phyloP scores from a whole-genome alignment of 2,329 filamentous ascomycete genomes.

The Epichloe hybrida region DNA sequence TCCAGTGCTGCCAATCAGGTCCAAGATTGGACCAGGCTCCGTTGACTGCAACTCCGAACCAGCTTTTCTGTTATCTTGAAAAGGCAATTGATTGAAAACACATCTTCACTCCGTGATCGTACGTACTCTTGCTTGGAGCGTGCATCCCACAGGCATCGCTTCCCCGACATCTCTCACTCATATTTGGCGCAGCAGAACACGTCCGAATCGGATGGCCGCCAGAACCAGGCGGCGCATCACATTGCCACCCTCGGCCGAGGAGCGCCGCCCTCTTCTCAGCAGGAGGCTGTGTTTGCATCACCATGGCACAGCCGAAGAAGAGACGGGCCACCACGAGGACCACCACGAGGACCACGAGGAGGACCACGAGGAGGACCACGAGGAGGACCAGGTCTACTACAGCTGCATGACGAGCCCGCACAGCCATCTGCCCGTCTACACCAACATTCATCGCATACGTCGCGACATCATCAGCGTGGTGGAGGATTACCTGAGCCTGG shows the following conservation, averaged over 20 bases:
- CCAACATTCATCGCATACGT: slow-evolving; percentile 60
- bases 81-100: too few relatives aligned
- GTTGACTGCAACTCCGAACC: too few relatives aligned
- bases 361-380: too few relatives aligned
- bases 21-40: too few relatives aligned
- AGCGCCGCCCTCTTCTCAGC: slow-evolving; percentile 23
- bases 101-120: too few relatives aligned
- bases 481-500: slow-evolving; percentile 50
- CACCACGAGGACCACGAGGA: too few relatives aligned
- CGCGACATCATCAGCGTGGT: slow-evolving; percentile 50
- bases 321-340: slow-evolving; percentile 8
- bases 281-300: slow-evolving; percentile 17
- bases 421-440: slow-evolving; percentile 56
- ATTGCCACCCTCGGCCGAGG: slow-evolving; percentile 15
- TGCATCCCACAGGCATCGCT: too few relatives aligned
- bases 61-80: too few relatives aligned
- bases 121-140: too few relatives aligned
- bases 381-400: slow-evolving; percentile 30
- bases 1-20: too few relatives aligned
- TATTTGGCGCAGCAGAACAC: too few relatives aligned
- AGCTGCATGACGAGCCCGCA: slow-evolving; percentile 45
- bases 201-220: slow-evolving; percentile 10
- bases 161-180: too few relatives aligned
- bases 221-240: slow-evolving; percentile 17
- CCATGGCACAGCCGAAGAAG: slow-evolving; percentile 13